Evolutionary conservation across 2,329 filamentous ascomycete species (phyloP).

Genomic region (Cryphonectria nitschkei): DNA sequence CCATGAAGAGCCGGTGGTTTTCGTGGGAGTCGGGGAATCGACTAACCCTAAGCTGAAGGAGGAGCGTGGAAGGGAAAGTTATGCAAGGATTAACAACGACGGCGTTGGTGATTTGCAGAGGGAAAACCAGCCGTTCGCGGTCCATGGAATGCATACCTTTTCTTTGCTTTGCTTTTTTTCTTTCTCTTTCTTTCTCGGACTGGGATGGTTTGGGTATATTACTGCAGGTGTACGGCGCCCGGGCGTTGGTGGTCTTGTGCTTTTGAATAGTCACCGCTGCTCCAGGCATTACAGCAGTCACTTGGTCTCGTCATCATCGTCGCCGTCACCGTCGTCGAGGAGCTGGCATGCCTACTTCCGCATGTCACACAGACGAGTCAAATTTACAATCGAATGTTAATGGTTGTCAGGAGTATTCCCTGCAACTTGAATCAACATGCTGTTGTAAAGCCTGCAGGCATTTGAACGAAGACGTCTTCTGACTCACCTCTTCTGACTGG

Average conservation of each 20-base stretch:
- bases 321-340: not conserved
- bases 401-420: no score
- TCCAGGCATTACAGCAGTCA: not conserved
- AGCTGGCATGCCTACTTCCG: not conserved
- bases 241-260: not conserved
- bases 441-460: not conserved
- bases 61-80: not conserved
- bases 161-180: no score
- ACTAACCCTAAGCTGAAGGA: not conserved
- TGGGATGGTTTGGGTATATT: not conserved
- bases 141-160: no score
- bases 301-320: not conserved
- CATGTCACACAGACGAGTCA: not conserved
- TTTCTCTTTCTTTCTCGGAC: no score
- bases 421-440: not conserved
- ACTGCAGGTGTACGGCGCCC: not conserved
- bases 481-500: not conserved
- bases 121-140: not conserved
- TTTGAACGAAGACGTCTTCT: not conserved
- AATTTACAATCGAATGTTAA: not conserved
- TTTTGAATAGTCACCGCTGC: not conserved
- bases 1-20: conserved; percentile 2
- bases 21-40: not conserved
- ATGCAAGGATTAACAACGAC: not conserved
- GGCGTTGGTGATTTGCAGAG: not conserved